Base-by-base conservation (phyloP, 148 eudicot genomes). In the Camellia lanceoleosa region DNA sequence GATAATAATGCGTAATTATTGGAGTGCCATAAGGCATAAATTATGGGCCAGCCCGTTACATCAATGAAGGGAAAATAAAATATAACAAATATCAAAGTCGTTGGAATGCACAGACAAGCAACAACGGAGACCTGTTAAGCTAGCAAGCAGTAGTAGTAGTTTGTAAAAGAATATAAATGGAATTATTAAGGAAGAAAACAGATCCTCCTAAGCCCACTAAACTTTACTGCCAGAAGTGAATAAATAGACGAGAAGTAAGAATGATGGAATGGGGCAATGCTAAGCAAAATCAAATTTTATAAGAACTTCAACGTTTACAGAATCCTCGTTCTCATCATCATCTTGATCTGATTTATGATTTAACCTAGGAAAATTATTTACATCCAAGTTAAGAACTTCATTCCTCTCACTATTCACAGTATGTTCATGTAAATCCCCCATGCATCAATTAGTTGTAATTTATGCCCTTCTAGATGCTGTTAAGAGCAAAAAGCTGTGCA, bases 91-190 rank as follows among this genome's bases (percentile, higher is more conserved):
- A 43, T 43, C 51, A 6, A 68, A 68, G 72, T 68, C 0, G 52
- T 14, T 43, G 20, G 43, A 68, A 68, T 68, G 49, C 52, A 68
- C 71, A 68, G 1, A 67, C 51, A 68, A 18, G 72, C 72, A 68
- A 68, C 23, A 16, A 43, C 15, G 54, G 1, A 51, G 54, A 42
- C 38, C 70, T 13, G 47, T 41, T 38, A 67, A 67, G 47, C n/a
- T 16, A 41, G 46, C 47, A 67, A 42, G 5, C 4, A 68, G n/a
- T 68, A 5, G 54, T 51, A 59, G n/a, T 1, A 71, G 49, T n/a
- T 30, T 7, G 12, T n/a, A 71, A 51, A 49, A 71, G 55, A 44
- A 5, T 19, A 47, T 52, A 16, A 43, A 69, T 18, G 74, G 38
- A n/a, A 52, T 18, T 11, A 69, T 46, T 15, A 18, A 46, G 73